A percentile compares a stretch with the other conserved stretches of the same genome.
phyloP scores from a whole-genome alignment of 306 rosid species.

The Trifolium repens region DNA sequence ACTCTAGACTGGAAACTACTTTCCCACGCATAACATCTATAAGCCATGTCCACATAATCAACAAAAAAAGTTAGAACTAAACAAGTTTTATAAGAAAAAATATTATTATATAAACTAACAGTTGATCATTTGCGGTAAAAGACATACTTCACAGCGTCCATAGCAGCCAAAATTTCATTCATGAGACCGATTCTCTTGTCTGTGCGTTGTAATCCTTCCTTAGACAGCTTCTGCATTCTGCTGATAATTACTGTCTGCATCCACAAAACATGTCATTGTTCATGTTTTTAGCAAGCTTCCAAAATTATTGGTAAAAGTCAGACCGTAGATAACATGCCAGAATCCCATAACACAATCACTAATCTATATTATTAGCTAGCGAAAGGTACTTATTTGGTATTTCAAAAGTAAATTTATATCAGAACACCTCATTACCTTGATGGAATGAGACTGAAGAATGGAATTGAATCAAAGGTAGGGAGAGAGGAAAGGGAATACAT shows the following conservation, averaged over 20 bases:
- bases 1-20: constrained; percentile 91
- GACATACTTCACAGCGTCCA: constrained; percentile 95
- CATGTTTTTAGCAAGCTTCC: constrained; percentile 23
- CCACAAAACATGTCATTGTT: constrained; percentile 43
- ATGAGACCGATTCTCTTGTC: constrained; percentile 98
- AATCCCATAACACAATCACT: constrained; percentile 5
- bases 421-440: constrained; percentile 28
- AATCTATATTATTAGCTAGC: constrained; percentile 20
- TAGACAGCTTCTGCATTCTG: constrained; percentile 79
- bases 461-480: constrained; percentile 20
- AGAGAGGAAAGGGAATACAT: constrained; percentile 25
- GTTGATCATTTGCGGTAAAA: constrained; percentile 23
- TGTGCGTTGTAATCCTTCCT: constrained; percentile 90
- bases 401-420: constrained; percentile 24
- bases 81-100: neutral
- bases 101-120: constrained; percentile 2
- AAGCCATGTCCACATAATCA: constrained; percentile 51
- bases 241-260: constrained; percentile 83
- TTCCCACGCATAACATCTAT: constrained; percentile 98
- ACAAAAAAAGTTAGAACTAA: constrained; percentile 39
- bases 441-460: constrained; percentile 19
- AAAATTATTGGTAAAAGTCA: constrained; percentile 18
- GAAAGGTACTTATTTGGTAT: constrained; percentile 12
- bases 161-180: constrained; percentile 98
- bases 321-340: constrained; percentile 29